Percentiles rank a stretch among this genome's conserved stretches.
These are phyloP conservation scores for Pelargonium citronellum DNA, from an alignment of 441 rosid genomes.

Conservation along the genomic window DNA sequence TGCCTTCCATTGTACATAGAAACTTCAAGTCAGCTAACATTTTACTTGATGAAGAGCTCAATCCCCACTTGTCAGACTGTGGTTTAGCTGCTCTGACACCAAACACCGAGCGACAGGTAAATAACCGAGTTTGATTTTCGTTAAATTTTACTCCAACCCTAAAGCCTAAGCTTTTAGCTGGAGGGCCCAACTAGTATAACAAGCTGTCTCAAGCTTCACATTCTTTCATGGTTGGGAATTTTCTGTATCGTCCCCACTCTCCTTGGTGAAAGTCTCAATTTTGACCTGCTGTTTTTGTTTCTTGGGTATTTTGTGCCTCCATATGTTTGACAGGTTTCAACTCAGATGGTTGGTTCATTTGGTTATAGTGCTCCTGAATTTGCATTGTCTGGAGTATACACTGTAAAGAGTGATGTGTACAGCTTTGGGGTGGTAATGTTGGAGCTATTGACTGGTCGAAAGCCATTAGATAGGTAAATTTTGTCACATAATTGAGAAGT, in stretches of 20 bases:
- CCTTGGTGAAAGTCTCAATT: too few species aligned
- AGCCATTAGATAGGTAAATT: conserved; percentile 66
- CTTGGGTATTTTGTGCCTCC: too few species aligned
- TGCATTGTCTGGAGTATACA: conserved; percentile 70
- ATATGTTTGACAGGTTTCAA: background rate
- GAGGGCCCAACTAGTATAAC: too few species aligned
- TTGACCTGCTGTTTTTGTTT: too few species aligned
- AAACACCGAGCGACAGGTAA: conserved; percentile 7
- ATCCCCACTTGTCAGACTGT: conserved; percentile 74
- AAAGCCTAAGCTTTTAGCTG: too few species aligned
- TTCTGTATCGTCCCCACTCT: too few species aligned
- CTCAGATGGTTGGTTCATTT: conserved; percentile 28
- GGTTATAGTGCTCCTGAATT: conserved; percentile 96
- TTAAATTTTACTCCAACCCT: too few species aligned
- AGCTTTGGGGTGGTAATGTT: conserved; percentile 97
- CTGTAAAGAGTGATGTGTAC: conserved; percentile 74
- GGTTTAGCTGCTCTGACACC: conserved; percentile 82
- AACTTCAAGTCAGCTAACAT: conserved; percentile 79
- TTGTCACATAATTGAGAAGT: background rate
- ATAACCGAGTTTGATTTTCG: background rate
- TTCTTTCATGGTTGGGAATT: too few species aligned
- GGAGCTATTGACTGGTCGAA: conserved; percentile 89
- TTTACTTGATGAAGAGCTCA: conserved; percentile 81
- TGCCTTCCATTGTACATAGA: conserved; percentile 79
- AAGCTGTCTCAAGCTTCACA: too few species aligned